These are phyloP conservation scores for Fusarium buharicum DNA, from an alignment of 2,329 filamentous ascomycete genomes.

Conservation along the genomic window DNA sequence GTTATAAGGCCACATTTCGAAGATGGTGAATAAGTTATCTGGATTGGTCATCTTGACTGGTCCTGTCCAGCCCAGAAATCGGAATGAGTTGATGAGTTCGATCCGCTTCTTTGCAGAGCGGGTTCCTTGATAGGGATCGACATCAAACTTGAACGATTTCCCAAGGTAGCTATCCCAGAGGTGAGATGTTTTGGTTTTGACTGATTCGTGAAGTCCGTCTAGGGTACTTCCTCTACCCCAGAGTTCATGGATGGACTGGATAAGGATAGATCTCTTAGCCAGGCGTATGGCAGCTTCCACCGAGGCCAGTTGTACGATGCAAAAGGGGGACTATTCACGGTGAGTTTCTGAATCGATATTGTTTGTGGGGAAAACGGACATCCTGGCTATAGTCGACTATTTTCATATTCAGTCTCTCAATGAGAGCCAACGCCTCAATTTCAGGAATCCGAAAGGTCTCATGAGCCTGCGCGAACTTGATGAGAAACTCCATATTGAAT, in stretches of 20 bases:
- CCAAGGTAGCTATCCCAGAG: slow-evolving; percentile 74
- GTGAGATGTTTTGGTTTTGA: slow-evolving; percentile 67
- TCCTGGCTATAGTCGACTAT: slow-evolving; percentile 79
- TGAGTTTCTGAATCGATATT: slow-evolving; percentile 37
- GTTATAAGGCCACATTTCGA: slow-evolving; percentile 80
- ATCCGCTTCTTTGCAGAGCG: slow-evolving; percentile 71
- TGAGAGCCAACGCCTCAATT: slow-evolving; percentile 78
- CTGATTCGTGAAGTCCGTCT: slow-evolving; percentile 72
- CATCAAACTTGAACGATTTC: slow-evolving; percentile 81
- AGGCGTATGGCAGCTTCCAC: slow-evolving; percentile 72
- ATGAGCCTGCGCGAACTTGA: slow-evolving; percentile 89
- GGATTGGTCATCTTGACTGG: slow-evolving; percentile 80
- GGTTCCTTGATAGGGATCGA: slow-evolving; percentile 85
- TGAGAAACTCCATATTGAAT: slow-evolving; percentile 76
- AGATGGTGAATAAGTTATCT: slow-evolving; percentile 79
- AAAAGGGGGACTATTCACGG: slow-evolving; percentile 79
- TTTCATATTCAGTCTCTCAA: slow-evolving; percentile 74
- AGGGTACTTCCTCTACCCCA: slow-evolving; percentile 81
- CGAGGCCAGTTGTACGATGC: slow-evolving; percentile 76
- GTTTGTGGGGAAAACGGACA: slow-evolving; percentile 63
- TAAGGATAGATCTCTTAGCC: slow-evolving; percentile 80
- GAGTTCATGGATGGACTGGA: slow-evolving; percentile 85
- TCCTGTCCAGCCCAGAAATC: slow-evolving; percentile 80
- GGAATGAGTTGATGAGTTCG: slow-evolving; percentile 84
- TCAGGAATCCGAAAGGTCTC: slow-evolving; percentile 92